Conservation (phyloP, 2,329 filamentous ascomycete genomes). For the Clarireedia monteithiana region DNA sequence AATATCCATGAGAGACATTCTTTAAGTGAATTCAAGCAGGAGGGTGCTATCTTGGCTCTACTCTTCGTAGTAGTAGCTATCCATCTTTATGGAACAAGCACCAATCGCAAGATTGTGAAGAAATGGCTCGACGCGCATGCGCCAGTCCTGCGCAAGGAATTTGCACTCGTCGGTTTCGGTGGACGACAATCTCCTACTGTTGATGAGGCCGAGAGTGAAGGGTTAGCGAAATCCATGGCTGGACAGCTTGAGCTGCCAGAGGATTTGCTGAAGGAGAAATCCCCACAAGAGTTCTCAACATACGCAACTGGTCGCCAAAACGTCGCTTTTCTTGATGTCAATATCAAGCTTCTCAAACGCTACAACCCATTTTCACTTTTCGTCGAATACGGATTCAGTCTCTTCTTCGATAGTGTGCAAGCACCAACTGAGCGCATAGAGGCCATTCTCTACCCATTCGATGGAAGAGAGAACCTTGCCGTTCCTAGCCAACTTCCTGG, state of each 20-base stretch:
- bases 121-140: constrained; percentile 73
- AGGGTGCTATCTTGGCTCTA: constrained; percentile 72
- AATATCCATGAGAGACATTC: constrained; percentile 87
- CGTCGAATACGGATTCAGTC: constrained; percentile 62
- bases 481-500: constrained; percentile 57
- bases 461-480: constrained; percentile 78
- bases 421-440: constrained; percentile 66
- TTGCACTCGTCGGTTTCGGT: constrained; percentile 76
- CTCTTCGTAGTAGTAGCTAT: constrained; percentile 67
- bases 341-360: constrained; percentile 24
- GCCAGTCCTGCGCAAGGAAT: constrained; percentile 68
- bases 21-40: constrained; percentile 75
- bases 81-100: constrained; percentile 72
- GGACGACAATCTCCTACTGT: constrained; percentile 40
- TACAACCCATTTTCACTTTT: constrained; percentile 25
- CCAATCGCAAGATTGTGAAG: constrained; percentile 73
- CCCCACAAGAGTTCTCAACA: constrained; percentile 74
- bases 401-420: constrained; percentile 73
- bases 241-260: constrained; percentile 37
- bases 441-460: constrained; percentile 77
- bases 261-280: constrained; percentile 73
- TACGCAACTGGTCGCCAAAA: constrained; percentile 93
- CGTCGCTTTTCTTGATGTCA: constrained; percentile 81
- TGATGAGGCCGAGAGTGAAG: constrained; percentile 38
- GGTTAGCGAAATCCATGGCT: constrained; percentile 32